Base-by-base conservation (phyloP, 2,329 filamentous ascomycete genomes). In the Mycocentrospora acerina region DNA sequence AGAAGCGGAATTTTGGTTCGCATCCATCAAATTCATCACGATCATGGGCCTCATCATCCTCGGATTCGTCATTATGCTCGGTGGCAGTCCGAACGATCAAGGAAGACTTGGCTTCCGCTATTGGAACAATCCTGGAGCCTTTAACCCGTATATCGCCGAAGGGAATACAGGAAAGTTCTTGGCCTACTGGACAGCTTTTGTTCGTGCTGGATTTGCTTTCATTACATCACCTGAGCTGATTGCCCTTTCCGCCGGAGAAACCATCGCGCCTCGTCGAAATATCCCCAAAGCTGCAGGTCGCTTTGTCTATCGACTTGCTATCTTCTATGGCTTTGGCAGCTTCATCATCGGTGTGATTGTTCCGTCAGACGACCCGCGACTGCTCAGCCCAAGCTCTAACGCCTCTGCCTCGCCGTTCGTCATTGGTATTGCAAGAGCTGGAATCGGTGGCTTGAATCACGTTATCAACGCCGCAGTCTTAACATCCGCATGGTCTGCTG, bases 391-490 rank as follows among this genome's bases (percentile, higher is more conserved):
- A 1, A 45, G 35, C 27, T 62, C 59, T n/a, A 63, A 64, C 37
- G 63, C 63, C 14, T 56, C 60, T 2, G 59, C 60, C 7, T 65
- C 62, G 6, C 62, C 63, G 3, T 66, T 66, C 33, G 85, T 90
- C 39, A 86, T 89, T 46, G 86, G 85, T 13, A 82, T 85, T 13
- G 72, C 76, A 1, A 75, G 80, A 19, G 86, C 85, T 2, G 83
- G 85, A 0, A 82, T 90, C 41, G 72, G 70, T 6, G 83, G 77
- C 6, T 75, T 90, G 5, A 83, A 85, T 0, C 82, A 80, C 3
- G 77, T 90, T 29, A 83, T 90, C 64, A 91, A 91, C 59, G 86
- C 85, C 19, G 74, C 89, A 9, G 81, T 90, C 46, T 74, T 90
- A 44, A 86, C 83, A 0, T 86, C 83, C 0, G 85, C 83, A 0